Evolutionary conservation across 2,329 filamentous ascomycete species (phyloP).

Genomic region (Fusarium tuaranense): DNA sequence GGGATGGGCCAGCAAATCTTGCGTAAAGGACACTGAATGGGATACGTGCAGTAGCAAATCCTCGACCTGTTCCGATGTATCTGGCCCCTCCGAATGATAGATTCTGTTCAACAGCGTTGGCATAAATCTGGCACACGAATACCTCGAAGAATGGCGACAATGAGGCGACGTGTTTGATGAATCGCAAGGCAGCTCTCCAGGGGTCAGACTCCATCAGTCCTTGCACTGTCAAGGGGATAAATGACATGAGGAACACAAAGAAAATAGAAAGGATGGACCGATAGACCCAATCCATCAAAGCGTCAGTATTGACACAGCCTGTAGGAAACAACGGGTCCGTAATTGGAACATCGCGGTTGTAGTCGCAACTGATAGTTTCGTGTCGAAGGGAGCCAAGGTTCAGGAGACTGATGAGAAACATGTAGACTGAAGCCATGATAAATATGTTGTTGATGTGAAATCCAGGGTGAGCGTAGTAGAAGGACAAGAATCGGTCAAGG

Average conservation of each 20-base stretch:
- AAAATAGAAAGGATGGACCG: not conserved
- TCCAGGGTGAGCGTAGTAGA: not conserved
- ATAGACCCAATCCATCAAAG: slow-evolving; percentile 1
- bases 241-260: slow-evolving; percentile 2
- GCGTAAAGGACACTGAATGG: not conserved
- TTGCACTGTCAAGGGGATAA: not conserved
- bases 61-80: not conserved
- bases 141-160: not conserved
- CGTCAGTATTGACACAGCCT: not conserved
- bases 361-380: slow-evolving; percentile 1
- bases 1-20: not conserved
- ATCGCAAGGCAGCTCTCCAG: not conserved
- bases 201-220: not conserved
- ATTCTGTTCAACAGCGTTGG: not conserved
- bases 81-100: not conserved
- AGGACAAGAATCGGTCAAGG: not conserved
- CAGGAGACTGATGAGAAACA: not conserved
- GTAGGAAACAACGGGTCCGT: not conserved
- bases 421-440: not conserved
- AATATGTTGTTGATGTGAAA: slow-evolving; percentile 1
- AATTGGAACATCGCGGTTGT: not conserved
- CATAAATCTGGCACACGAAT: not conserved
- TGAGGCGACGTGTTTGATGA: not conserved
- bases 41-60: not conserved
- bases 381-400: not conserved